phyloP scores from a whole-genome alignment of 768 basidiomycete genomes.

The Boletus rex-veris region DNA sequence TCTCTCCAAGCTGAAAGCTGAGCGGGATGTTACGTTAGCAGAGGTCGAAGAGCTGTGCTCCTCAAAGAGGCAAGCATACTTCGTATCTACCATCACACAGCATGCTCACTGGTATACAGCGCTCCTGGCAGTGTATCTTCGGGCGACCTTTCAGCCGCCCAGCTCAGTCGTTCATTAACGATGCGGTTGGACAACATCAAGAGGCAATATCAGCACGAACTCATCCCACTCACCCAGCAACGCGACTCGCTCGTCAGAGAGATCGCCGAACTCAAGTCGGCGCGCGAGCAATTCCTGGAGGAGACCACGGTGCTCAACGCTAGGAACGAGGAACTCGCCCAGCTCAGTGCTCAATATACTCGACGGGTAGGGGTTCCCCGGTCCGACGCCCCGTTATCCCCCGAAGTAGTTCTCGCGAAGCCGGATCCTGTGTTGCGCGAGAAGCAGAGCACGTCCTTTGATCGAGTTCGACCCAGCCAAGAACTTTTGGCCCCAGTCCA shows the following conservation, averaged over 20 bases:
- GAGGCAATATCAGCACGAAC: slow-evolving; percentile 81
- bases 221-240: slow-evolving; percentile 79
- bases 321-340: slow-evolving; percentile 89
- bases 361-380: slow-evolving; percentile 62
- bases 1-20: slow-evolving; percentile 80
- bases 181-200: slow-evolving; percentile 85
- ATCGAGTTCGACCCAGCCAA: slow-evolving; percentile 16
- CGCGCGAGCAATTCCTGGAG: slow-evolving; percentile 83
- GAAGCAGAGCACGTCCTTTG: slow-evolving; percentile 31
- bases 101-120: slow-evolving; percentile 21
- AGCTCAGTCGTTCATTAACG: slow-evolving; percentile 68
- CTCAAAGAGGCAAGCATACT: slow-evolving; percentile 56
- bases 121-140: slow-evolving; percentile 25
- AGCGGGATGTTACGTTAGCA: slow-evolving; percentile 88
- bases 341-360: slow-evolving; percentile 78
- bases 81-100: slow-evolving; percentile 15
- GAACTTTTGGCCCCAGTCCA: slow-evolving; percentile 8
- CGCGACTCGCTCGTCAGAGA: slow-evolving; percentile 77
- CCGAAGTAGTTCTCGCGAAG: slow-evolving; percentile 8
- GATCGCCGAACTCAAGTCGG: slow-evolving; percentile 80
- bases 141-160: slow-evolving; percentile 38
- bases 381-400: slow-evolving; percentile 11
- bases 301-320: slow-evolving; percentile 89
- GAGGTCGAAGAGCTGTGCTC: slow-evolving; percentile 89
- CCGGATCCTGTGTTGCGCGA: slow-evolving; percentile 13